phyloP scores from a whole-genome alignment of 1,139 yeast species.

The Lodderomyces metapsilosis region DNA sequence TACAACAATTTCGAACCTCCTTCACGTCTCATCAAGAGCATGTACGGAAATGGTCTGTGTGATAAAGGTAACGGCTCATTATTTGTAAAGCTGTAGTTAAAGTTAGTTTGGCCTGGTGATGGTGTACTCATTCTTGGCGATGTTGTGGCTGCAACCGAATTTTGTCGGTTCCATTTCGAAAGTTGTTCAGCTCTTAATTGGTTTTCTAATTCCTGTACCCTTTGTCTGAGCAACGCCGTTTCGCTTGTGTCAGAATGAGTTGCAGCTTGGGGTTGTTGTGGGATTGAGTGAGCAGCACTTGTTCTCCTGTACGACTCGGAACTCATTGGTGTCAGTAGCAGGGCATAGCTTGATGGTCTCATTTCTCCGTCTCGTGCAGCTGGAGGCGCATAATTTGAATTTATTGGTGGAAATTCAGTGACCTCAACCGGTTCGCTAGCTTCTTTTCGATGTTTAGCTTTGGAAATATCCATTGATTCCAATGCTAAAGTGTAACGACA shows the following conservation, averaged over 20 bases:
- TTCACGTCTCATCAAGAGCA: slow-evolving; percentile 19
- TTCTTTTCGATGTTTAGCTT: slow-evolving; percentile 2
- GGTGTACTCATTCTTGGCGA: background rate
- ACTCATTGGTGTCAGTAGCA: background rate
- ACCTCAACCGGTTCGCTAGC: slow-evolving; percentile 5
- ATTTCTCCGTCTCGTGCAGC: background rate
- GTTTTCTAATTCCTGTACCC: background rate
- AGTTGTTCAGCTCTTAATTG: background rate
- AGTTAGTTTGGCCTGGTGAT: slow-evolving; percentile 12
- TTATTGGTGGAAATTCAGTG: background rate
- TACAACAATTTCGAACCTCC: slow-evolving; percentile 18
- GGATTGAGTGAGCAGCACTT: background rate
- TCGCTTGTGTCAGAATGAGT: background rate
- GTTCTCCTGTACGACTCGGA: background rate
- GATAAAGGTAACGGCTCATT: slow-evolving; percentile 8
- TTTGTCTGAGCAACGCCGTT: background rate
- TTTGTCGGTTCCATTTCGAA: background rate
- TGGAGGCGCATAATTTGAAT: background rate
- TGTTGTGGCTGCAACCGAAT: background rate
- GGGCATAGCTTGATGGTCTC: background rate
- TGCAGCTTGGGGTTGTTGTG: background rate
- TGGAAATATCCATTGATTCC: slow-evolving; percentile 7
- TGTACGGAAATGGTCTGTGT: slow-evolving; percentile 15
- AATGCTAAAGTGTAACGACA: slow-evolving; percentile 15
- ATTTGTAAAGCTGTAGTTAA: slow-evolving; percentile 12